Evolutionary conservation across 2,329 filamentous ascomycete genomes (phyloP).

Genomic region (Tolypocladium album): DNA sequence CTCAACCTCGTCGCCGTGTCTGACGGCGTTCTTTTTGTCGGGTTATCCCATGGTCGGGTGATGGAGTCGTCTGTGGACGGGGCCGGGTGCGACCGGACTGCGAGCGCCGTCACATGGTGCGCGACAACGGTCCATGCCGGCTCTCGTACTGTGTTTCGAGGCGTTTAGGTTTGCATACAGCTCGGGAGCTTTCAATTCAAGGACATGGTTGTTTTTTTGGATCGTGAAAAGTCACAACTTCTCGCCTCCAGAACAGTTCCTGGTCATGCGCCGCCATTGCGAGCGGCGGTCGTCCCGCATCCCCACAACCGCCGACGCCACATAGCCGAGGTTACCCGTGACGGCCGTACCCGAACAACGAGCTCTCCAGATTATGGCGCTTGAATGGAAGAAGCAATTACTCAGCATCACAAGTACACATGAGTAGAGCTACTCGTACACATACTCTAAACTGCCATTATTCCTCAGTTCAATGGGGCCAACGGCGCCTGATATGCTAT

Average conservation of each 20-base stretch:
- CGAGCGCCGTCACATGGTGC: not conserved
- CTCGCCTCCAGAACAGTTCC: not conserved
- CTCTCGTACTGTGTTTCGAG: not conserved
- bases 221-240: not conserved
- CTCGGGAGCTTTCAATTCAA: not conserved
- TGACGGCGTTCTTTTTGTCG: not conserved
- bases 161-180: not conserved
- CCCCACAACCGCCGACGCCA: constrained; percentile 3
- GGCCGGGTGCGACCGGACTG: not conserved
- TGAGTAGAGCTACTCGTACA: too few relatives aligned
- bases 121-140: not conserved
- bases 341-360: not conserved
- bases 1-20: not conserved
- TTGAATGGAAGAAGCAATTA: not conserved
- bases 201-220: not conserved
- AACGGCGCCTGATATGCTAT: not conserved
- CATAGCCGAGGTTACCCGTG: constrained; percentile 7
- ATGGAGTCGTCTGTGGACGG: not conserved
- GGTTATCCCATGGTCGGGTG: not conserved
- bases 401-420: not conserved
- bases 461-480: not conserved
- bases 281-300: not conserved
- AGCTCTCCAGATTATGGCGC: not conserved
- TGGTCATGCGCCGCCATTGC: not conserved
- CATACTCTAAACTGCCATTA: not conserved